phyloP scores from a whole-genome alignment of 805 yeast species.

The Zygotorulaspora sp. region DNA sequence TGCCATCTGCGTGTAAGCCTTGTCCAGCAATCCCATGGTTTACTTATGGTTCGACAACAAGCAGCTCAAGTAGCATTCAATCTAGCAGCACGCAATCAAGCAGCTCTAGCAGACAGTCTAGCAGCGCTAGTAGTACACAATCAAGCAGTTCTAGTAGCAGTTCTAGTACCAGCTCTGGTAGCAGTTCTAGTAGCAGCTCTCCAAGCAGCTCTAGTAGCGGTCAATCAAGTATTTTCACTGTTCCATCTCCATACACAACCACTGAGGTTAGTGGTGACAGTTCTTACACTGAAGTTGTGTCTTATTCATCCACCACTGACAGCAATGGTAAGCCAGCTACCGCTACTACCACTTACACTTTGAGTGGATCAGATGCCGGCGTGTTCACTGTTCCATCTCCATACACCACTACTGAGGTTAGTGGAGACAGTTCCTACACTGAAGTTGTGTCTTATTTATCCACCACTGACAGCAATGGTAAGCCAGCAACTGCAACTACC shows the following conservation, averaged over 20 bases:
- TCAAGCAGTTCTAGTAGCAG: neutral
- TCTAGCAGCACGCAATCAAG: neutral
- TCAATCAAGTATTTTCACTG: neutral
- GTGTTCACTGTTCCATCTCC: slow-evolving; percentile 1
- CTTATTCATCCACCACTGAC: slow-evolving; percentile 1
- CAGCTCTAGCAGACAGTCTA: neutral
- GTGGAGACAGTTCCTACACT: neutral
- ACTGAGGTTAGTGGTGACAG: neutral
- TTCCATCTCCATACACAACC: slow-evolving; percentile 2
- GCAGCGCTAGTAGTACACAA: neutral
- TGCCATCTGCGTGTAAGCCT: neutral
- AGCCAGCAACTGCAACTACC: neutral
- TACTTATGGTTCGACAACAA: neutral
- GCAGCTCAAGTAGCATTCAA: neutral
- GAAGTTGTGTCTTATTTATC: slow-evolving; percentile 2
- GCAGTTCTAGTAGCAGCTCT: neutral
- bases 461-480: slow-evolving; percentile 1
- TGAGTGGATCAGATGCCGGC: neutral
- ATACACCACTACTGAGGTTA: slow-evolving; percentile 1
- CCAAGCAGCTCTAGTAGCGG: neutral
- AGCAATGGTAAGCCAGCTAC: neutral
- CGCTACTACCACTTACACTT: slow-evolving; percentile 1
- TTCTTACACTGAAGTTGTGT: slow-evolving; percentile 3
- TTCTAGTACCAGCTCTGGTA: neutral
- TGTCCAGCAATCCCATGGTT: neutral